phyloP scores from a whole-genome alignment of 2,329 filamentous ascomycete species.

The Penicillium glabrum region DNA sequence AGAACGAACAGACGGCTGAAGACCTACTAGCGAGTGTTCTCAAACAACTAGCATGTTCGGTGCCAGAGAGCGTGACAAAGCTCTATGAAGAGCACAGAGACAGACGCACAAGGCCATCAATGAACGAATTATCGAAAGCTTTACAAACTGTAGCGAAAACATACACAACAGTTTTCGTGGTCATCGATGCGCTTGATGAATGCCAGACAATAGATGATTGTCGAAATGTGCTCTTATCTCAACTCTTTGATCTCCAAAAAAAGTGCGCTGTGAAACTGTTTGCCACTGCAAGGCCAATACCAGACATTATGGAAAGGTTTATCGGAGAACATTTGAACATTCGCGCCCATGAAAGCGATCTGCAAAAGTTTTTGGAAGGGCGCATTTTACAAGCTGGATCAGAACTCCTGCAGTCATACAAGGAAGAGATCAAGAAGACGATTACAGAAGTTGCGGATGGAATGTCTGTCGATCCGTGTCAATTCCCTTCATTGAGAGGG shows the following conservation, averaged over 20 bases:
- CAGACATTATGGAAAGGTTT: neutral
- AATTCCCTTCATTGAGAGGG: too few relatives aligned
- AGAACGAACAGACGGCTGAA: constrained; percentile 36
- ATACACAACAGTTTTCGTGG: constrained; percentile 10
- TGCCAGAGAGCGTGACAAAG: neutral
- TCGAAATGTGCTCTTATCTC: neutral
- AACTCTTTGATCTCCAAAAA: neutral
- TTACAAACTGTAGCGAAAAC: neutral
- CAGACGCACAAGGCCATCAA: constrained; percentile 6
- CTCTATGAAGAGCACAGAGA: constrained; percentile 12
- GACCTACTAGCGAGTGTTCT: constrained; percentile 30
- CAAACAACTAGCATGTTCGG: constrained; percentile 6
- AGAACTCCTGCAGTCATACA: too few relatives aligned
- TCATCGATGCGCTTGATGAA: constrained; percentile 24
- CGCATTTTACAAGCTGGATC: too few relatives aligned
- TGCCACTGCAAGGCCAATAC: neutral
- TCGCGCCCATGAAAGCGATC: too few relatives aligned
- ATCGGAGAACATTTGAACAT: too few relatives aligned
- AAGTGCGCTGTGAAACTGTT: neutral
- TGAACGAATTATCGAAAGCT: constrained; percentile 5
- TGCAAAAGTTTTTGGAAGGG: too few relatives aligned
- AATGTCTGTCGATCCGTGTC: too few relatives aligned
- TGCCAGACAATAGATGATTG: neutral
- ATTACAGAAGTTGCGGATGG: too few relatives aligned
- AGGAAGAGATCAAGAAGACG: too few relatives aligned